Evolutionary conservation across 2,329 filamentous ascomycete genomes (phyloP).

Genomic region (Phaeophleospora eucalypticola): DNA sequence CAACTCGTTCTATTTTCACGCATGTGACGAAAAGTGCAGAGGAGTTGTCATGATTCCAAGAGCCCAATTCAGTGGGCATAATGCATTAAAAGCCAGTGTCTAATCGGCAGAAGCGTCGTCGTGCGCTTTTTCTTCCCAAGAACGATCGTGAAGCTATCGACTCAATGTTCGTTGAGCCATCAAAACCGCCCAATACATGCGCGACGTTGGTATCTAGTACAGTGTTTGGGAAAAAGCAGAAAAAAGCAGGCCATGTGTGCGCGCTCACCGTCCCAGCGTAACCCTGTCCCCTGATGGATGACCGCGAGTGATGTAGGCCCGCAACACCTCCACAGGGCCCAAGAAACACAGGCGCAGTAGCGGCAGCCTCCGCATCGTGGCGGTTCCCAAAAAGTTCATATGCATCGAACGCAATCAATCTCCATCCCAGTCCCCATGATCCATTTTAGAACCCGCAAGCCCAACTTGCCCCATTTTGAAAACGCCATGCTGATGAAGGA

Average conservation of each 20-base stretch:
- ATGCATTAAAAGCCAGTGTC: not conserved
- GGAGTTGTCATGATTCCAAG: too few relatives aligned
- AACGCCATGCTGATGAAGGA: conserved; percentile 10
- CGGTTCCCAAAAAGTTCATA: conserved; percentile 5
- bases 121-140: not conserved
- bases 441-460: conserved; percentile 7
- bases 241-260: not conserved
- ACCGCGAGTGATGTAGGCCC: not conserved
- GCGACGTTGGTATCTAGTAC: conserved; percentile 7
- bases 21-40: too few relatives aligned
- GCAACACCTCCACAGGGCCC: not conserved
- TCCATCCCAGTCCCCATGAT: not conserved
- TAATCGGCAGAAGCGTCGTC: not conserved
- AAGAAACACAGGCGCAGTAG: not conserved
- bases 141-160: conserved; percentile 3
- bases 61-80: not conserved
- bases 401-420: conserved; percentile 7
- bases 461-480: conserved; percentile 2
- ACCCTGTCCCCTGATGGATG: conserved; percentile 5
- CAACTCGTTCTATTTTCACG: too few relatives aligned
- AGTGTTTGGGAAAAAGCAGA: not conserved
- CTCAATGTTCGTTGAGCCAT: not conserved
- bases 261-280: not conserved
- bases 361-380: not conserved
- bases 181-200: not conserved